Evolutionary conservation across 164 flowering plant species (phyloP), one percentile per base, ranked within the genome.

Genomic region (Nymphaea colorata): DNA sequence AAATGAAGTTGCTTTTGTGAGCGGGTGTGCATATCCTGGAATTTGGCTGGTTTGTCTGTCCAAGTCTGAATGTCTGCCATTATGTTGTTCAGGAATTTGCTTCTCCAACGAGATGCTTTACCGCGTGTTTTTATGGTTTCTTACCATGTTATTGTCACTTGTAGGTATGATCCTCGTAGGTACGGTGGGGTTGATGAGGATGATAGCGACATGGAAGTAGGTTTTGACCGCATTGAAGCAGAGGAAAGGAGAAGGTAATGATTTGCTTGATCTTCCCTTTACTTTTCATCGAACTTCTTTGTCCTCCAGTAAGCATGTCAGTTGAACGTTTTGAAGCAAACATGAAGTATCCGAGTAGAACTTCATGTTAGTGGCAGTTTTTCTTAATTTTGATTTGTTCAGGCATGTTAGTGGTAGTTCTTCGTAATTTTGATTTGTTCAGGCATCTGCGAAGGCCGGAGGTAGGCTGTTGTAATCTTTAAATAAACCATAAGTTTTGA

Each of bases 191-290:
- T 61, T 65, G 88, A 86, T 69, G 93, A 87, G 64, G 97, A 94
- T 76, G 85, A 72, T 72, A 82, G 93, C 62, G 89, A 86, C 74
- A 92, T 95, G 99, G 98, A 92, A 75, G 96, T 91, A 43, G 79
- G 78, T 67, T 95, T 85, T 72, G 84, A 84, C 17, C 87, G 86
- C 42, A 92, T 95, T 53, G 55, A 72, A 76, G 69, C 6, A 72
- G 99, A 95, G 74, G 99, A 95, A 70, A 75, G 18, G 45, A 74
- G 80, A 51, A 95, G 99, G 99, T 88, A 64, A 69, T 51, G 57
- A 15, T 8, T 15, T 10, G 10, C 14, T 51, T 51, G 14, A 51
- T 8, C 57, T 51, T 5, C 36, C 0, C 36, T 25, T 25, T 25
- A 0, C 36, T 25, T 25, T 25, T 25, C 36, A 25, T 25, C 36